Evolutionary conservation across 495 filamentous ascomycete species (phyloP), one percentile per base, ranked within the genome.

Genomic region (Xylaria nigripes): DNA sequence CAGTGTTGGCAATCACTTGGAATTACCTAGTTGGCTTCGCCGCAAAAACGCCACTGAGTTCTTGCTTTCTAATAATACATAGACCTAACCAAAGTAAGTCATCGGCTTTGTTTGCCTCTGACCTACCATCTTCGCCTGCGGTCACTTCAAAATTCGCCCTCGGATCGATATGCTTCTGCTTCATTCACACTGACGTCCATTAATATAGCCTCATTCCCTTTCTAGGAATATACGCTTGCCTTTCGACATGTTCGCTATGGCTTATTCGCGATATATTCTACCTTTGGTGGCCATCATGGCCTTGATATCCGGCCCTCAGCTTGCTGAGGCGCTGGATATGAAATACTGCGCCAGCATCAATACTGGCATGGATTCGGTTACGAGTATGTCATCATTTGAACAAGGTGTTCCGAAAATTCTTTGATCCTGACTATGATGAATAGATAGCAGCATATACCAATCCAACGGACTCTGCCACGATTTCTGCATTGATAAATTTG

Each of bases 391-490:
- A 21, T 1, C 21, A 16, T 40, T 9, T 6, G 2, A 47, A 29
- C 18, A 7, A 10, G 12, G 7, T 10, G 25, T 41, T 10, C n/a
- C 13, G 25, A 18, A 22, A 23, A 6, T n/a, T n/a, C 21, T 36
- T 32, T 38, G 29, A 51, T 32, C 12, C 23, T 62, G 43, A 61
- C 34, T 2, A 9, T 23, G 18, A 18, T 51, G 10, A 51, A 18
- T 2, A 76, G 75, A 71, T 13, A 34, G 61, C 24, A 70, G 64
- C 57, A 65, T 67, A 58, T 78, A 46, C 25, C 75, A 78, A 49
- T 74, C 73, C 50, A 66, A 75, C 50, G 75, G 75, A 16, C 67
- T 71, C 22, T 78, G 75, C 41, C 59, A 58, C 49, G 48, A 54
- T 9, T 72, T 67, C 48, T 78, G 75, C 61, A 5, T 45, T 15